These are phyloP conservation scores for Ceriops decandra DNA, from an alignment of 345 rosid genomes.

Conservation along the genomic window DNA sequence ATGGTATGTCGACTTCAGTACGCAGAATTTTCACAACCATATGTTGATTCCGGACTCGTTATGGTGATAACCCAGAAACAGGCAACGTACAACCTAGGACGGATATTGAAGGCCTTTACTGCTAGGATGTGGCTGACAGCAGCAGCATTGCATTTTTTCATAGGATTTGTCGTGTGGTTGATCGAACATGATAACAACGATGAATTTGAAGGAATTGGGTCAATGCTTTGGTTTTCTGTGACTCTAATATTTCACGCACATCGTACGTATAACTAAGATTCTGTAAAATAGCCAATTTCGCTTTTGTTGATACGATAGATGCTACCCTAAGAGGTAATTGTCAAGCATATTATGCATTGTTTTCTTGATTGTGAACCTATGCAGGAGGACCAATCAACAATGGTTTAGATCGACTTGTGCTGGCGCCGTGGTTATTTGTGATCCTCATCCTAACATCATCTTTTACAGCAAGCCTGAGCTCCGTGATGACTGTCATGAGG, in stretches of 20 bases:
- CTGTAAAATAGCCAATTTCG: not conserved
- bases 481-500: conserved; percentile 16
- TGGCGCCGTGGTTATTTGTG: conserved; percentile 22
- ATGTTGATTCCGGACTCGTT: conserved; percentile 27
- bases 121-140: conserved; percentile 25
- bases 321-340: no score
- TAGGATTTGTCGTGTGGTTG: conserved; percentile 27
- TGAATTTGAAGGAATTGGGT: conserved; percentile 18
- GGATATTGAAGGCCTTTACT: conserved; percentile 31
- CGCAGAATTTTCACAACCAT: conserved; percentile 34
- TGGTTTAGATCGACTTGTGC: conserved; percentile 11
- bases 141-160: conserved; percentile 20
- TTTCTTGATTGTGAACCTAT: not conserved
- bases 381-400: conserved; percentile 17
- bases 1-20: conserved; percentile 16
- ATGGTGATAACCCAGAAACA: conserved; percentile 26
- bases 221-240: conserved; percentile 25
- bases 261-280: conserved; percentile 13
- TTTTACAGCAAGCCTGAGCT: conserved; percentile 17
- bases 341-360: no score
- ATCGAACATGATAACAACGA: conserved; percentile 26
- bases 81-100: conserved; percentile 14
- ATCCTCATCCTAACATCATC: conserved; percentile 14
- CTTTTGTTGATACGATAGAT: no score
- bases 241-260: conserved; percentile 25